A percentile compares a stretch with the other conserved stretches of the same genome.
These are phyloP conservation scores for Botrytis galanthina DNA, from an alignment of 2,329 filamentous ascomycete species.

Conservation along the genomic window DNA sequence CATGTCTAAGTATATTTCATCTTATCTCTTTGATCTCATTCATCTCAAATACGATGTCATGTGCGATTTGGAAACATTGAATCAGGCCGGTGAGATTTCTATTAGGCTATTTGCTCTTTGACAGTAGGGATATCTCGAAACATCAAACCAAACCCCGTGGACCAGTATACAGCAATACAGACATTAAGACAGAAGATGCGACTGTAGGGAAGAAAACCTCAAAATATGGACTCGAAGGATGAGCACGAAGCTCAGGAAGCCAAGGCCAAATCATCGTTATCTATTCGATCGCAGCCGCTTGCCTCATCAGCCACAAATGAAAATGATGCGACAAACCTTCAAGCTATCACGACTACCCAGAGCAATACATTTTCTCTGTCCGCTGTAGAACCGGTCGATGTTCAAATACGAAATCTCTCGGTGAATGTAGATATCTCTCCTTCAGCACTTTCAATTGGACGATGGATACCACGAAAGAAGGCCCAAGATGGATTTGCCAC, in stretches of 20 bases:
- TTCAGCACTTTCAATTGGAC: constrained; percentile 47
- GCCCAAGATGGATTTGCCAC: constrained; percentile 38
- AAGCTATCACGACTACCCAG: constrained; percentile 25
- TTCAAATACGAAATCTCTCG: constrained; percentile 53
- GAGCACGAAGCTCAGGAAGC: background rate
- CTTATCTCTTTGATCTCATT: background rate
- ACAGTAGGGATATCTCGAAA: background rate
- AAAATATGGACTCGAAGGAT: background rate
- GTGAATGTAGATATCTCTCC: constrained; percentile 60
- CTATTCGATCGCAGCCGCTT: background rate
- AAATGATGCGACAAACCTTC: constrained; percentile 6
- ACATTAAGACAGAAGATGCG: background rate
- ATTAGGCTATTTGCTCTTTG: background rate
- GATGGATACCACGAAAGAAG: constrained; percentile 38
- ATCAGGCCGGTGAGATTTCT: background rate
- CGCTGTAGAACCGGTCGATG: constrained; percentile 55
- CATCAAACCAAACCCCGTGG: background rate
- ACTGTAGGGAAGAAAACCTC: background rate
- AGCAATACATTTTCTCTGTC: constrained; percentile 38
- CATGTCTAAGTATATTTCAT: constrained; percentile 6
- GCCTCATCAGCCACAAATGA: background rate
- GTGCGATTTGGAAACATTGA: background rate
- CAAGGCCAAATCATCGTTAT: background rate
- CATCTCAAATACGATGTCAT: background rate
- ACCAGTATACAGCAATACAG: background rate